Percentiles rank a stretch among this genome's conserved stretches.
Evolutionary conservation across 495 filamentous ascomycete species (phyloP).

Genomic region (Xylaria cubensis): DNA sequence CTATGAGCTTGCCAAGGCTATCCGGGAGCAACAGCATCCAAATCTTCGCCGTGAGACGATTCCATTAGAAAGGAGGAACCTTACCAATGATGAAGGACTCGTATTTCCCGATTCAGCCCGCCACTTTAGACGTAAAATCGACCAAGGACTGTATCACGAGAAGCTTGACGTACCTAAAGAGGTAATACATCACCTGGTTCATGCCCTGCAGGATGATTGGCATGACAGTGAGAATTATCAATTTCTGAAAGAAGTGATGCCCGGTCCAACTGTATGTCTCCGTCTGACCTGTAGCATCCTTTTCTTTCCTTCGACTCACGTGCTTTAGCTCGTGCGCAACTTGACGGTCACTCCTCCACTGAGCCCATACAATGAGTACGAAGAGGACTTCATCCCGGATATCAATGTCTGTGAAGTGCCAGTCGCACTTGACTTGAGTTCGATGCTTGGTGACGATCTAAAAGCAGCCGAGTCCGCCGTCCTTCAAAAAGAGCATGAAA

Average conservation of each 20-base stretch:
- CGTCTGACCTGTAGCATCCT: not conserved
- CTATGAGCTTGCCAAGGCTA: constrained; percentile 40
- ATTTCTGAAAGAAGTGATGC: constrained; percentile 40
- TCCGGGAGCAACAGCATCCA: constrained; percentile 40
- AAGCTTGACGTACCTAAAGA: constrained; percentile 54
- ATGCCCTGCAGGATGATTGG: constrained; percentile 47
- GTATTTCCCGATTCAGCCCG: constrained; percentile 49
- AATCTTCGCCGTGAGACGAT: constrained; percentile 48
- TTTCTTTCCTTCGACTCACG: not conserved
- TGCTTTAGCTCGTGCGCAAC: constrained; percentile 23
- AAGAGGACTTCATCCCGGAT: constrained; percentile 54
- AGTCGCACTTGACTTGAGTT: constrained; percentile 56
- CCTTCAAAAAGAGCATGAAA: constrained; percentile 40
- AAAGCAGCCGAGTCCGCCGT: constrained; percentile 52
- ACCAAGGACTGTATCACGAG: constrained; percentile 43
- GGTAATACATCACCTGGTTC: constrained; percentile 46
- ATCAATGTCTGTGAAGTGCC: constrained; percentile 57
- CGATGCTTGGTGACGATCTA: constrained; percentile 55
- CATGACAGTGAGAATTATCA: constrained; percentile 42
- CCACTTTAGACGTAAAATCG: constrained; percentile 34
- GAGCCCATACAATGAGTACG: constrained; percentile 52
- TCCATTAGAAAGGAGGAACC: constrained; percentile 54
- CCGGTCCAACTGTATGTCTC: constrained; percentile 46
- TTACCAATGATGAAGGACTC: constrained; percentile 58
- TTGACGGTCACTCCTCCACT: constrained; percentile 63